Evolutionary conservation across 768 basidiomycete species (phyloP), one percentile per base, ranked within the genome.

Genomic region (Megacollybia marginata): DNA sequence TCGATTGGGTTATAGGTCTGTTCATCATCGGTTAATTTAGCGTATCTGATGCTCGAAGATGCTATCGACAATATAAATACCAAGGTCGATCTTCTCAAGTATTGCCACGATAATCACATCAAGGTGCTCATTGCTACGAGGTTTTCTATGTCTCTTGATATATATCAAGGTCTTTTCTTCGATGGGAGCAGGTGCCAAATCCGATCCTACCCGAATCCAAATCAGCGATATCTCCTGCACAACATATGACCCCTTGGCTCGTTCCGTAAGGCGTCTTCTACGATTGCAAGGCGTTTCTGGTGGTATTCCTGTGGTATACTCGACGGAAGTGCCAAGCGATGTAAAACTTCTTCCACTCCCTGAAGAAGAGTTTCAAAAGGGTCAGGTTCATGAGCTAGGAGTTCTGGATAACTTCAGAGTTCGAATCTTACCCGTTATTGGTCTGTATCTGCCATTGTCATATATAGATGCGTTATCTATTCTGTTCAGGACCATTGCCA

Each of bases 51-150:
- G 46, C 16, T 32, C 31, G 5, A 58, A 82, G 95, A 99, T 65
- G 93, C 93, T 5, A 99, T 98, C 52, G 95, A 98, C 67, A 98
- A 99, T 61, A 95, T 98, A 54, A 79, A 88, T 44, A 95, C 95
- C 0, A 98, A 99, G 63, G 92, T 96, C 10, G 94, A 98, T 58
- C 72, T 98, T 42, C 76, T 99, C 8, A 82, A 88, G 50, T 86
- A 94, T 64, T 99, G 95, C 59, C 79, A 88, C 57, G 79, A 84
- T 49, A 72, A 85, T 54, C 62, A 73, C 15, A 82, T 98, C 65
- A 92, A 89, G 71, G 91, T 88, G 44, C 20, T 11, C 16, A 28
- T 28, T 28, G 2, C 23, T 31, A n/a, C 38, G 12, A 46, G 55
- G n/a, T 46, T 10, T 43, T 36, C 16, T 33, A 33, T 16, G 28